Conservation (phyloP, 2,329 filamentous ascomycete species). For the Fusarium cyanostomum region DNA sequence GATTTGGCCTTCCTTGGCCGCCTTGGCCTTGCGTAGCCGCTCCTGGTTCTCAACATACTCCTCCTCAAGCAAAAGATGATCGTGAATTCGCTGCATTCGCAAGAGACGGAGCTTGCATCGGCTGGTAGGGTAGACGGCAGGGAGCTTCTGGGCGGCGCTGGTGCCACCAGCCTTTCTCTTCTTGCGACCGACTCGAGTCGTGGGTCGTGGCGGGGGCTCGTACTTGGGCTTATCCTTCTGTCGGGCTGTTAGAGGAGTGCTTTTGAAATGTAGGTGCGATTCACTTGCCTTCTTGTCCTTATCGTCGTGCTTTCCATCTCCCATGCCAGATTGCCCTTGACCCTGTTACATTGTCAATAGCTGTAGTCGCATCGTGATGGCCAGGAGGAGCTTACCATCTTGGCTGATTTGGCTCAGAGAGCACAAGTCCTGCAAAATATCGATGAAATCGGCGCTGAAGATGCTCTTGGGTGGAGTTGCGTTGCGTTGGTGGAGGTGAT, state of each 20-base stretch:
- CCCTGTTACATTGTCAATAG: constrained; percentile 61
- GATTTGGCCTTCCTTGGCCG: constrained; percentile 73
- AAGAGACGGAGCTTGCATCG: constrained; percentile 97
- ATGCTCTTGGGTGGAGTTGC: constrained; percentile 12
- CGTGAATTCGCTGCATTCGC: constrained; percentile 98
- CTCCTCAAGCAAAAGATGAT: constrained; percentile 95
- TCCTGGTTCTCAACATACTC: constrained; percentile 99
- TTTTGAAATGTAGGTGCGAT: background rate
- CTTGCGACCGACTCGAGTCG: constrained; percentile 95
- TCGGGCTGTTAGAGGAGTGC: constrained; percentile 33
- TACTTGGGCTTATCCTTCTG: constrained; percentile 99
- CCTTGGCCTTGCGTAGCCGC: constrained; percentile 90
- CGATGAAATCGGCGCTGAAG: constrained; percentile 9
- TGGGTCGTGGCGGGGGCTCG: constrained; percentile 95
- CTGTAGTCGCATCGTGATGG: background rate
- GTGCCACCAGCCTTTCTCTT: constrained; percentile 96
- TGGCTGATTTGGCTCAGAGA: constrained; percentile 46
- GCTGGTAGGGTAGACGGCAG: constrained; percentile 91
- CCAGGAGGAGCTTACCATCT: constrained; percentile 47
- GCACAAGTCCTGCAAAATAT: constrained; percentile 28
- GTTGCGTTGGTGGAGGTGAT: constrained; percentile 32
- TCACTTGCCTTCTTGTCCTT: constrained; percentile 89
- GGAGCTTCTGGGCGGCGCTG: constrained; percentile 94
- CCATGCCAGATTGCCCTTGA: constrained; percentile 89
- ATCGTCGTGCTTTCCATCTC: constrained; percentile 81